A percentile compares a stretch with the other conserved stretches of the same genome.
These are phyloP conservation scores for Coleophoma cylindrospora DNA, from an alignment of 2,329 filamentous ascomycete genomes.

Conservation along the genomic window DNA sequence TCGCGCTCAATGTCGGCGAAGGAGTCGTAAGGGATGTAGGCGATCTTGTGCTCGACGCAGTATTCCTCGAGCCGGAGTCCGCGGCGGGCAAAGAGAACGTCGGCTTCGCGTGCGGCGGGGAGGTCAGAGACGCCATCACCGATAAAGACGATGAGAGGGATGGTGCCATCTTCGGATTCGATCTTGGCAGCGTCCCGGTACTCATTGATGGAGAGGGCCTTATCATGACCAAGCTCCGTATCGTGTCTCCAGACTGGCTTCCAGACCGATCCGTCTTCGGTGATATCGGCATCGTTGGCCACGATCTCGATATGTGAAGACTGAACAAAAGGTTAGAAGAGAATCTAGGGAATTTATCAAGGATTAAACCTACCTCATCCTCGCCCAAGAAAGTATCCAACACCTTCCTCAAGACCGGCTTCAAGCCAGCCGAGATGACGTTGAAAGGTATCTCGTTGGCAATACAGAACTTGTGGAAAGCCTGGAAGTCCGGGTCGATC, in stretches of 20 bases:
- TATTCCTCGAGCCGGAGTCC: constrained; percentile 62
- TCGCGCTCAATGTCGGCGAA: constrained; percentile 62
- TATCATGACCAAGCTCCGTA: constrained; percentile 61
- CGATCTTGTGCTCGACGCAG: constrained; percentile 55
- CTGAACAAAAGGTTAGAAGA: background rate
- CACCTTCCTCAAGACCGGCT: constrained; percentile 56
- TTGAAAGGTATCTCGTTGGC: constrained; percentile 62
- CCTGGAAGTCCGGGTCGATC: constrained; percentile 58
- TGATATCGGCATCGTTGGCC: constrained; percentile 61
- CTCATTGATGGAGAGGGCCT: constrained; percentile 58
- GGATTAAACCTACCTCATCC: constrained; percentile 32
- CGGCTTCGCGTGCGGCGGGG: constrained; percentile 59
- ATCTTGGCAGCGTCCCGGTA: constrained; percentile 49
- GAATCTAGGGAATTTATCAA: too few species aligned
- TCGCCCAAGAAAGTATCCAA: constrained; percentile 62
- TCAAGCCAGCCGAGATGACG: constrained; percentile 63
- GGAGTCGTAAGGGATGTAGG: constrained; percentile 58
- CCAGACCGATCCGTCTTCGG: constrained; percentile 52
- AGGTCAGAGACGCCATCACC: constrained; percentile 66
- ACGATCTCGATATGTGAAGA: constrained; percentile 58
- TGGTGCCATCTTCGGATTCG: constrained; percentile 51
- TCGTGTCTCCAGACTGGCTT: constrained; percentile 65
- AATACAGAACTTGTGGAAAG: constrained; percentile 61
- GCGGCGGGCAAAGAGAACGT: constrained; percentile 63
- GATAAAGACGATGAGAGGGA: constrained; percentile 65